These are phyloP conservation scores for Neofusicoccum kwambonambiense DNA, from an alignment of 2,329 filamentous ascomycete genomes.

Conservation along the genomic window DNA sequence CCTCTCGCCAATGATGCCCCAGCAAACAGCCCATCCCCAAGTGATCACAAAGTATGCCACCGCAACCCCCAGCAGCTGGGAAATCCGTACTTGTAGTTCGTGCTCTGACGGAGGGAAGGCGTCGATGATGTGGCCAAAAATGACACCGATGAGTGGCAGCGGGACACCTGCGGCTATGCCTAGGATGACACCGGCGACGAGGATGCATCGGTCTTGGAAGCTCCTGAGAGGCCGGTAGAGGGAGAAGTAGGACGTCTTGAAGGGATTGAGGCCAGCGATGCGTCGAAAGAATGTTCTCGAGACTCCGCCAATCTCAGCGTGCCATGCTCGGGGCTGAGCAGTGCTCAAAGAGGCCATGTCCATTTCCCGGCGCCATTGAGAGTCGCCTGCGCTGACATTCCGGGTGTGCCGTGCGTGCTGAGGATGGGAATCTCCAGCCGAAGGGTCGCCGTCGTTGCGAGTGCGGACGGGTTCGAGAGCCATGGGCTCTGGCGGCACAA, in stretches of 20 bases:
- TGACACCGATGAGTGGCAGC: constrained; percentile 43
- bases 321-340: constrained; percentile 33
- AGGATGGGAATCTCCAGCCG: neutral
- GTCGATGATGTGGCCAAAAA: constrained; percentile 51
- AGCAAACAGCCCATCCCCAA: constrained; percentile 50
- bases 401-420: constrained; percentile 19
- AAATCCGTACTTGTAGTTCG: constrained; percentile 42
- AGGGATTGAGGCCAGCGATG: constrained; percentile 43
- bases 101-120: constrained; percentile 49
- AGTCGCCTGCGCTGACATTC: constrained; percentile 24
- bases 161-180: constrained; percentile 42
- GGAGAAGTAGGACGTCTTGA: constrained; percentile 50
- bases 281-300: constrained; percentile 37
- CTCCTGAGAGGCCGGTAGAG: constrained; percentile 48
- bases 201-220: constrained; percentile 36
- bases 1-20: constrained; percentile 51
- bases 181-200: constrained; percentile 35
- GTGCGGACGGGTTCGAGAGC: constrained; percentile 8
- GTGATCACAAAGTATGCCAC: constrained; percentile 51
- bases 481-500: constrained; percentile 13
- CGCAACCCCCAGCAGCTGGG: constrained; percentile 46
- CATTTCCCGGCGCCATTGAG: constrained; percentile 33
- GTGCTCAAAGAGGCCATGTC: constrained; percentile 36
- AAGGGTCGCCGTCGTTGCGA: neutral
- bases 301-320: constrained; percentile 29